Conservation (phyloP, 2,329 filamentous ascomycete species). For the Xylogone sp. region DNA sequence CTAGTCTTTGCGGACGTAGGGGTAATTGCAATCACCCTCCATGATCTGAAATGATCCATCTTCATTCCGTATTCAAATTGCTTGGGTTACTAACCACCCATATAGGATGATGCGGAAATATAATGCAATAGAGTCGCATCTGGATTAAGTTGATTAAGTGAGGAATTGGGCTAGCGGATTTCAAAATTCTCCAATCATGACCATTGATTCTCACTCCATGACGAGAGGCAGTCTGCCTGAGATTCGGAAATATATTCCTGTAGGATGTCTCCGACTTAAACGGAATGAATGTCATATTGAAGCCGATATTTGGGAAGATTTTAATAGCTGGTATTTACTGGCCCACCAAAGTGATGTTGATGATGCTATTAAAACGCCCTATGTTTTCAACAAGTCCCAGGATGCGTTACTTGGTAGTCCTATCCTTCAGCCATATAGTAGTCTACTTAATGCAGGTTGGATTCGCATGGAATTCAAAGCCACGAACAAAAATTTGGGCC, state of each 20-base stretch:
- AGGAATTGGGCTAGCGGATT: too few relatives aligned
- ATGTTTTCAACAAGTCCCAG: slow-evolving; percentile 15
- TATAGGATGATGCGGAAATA: neutral
- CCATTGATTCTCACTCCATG: neutral
- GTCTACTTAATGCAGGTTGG: slow-evolving; percentile 21
- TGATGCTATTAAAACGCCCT: slow-evolving; percentile 1
- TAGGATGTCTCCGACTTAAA: slow-evolving; percentile 21
- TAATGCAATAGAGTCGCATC: neutral
- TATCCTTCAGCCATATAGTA: slow-evolving; percentile 9
- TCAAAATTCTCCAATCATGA: too few relatives aligned
- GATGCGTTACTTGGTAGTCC: slow-evolving; percentile 11
- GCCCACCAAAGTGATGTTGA: slow-evolving; percentile 11
- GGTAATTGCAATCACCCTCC: neutral
- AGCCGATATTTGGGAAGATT: slow-evolving; percentile 7
- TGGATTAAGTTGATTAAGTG: too few relatives aligned
- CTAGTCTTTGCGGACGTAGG: too few relatives aligned
- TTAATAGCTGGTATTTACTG: slow-evolving; percentile 16
- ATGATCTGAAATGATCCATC: neutral
- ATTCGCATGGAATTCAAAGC: slow-evolving; percentile 25
- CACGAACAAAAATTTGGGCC: slow-evolving; percentile 15
- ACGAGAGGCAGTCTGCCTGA: slow-evolving; percentile 7
- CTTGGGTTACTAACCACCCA: too few relatives aligned
- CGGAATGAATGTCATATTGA: neutral
- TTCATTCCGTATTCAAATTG: neutral
- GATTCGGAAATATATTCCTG: slow-evolving; percentile 22